A percentile compares a stretch with the other conserved stretches of the same genome.
Conservation (phyloP, 305 asterid genomes). For the Vinca major region DNA sequence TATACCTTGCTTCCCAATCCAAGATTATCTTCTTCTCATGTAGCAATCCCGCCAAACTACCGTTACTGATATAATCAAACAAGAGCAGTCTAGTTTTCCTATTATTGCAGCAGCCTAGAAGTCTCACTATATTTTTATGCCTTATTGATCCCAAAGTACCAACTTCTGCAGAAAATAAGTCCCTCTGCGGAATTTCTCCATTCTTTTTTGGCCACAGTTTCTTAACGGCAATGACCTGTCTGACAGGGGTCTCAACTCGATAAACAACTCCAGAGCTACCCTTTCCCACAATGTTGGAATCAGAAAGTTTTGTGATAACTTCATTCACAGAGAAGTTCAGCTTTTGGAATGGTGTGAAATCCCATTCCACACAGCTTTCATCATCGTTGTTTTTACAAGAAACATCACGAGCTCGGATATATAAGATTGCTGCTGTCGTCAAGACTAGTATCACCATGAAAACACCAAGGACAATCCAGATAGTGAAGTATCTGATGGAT, state of each 20-base stretch:
- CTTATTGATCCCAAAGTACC: no score
- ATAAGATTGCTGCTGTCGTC: slow-evolving; percentile 31
- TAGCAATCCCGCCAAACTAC: slow-evolving; percentile 49
- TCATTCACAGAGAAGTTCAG: slow-evolving; percentile 54
- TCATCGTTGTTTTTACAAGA: slow-evolving; percentile 28
- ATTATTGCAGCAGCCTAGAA: slow-evolving; percentile 48
- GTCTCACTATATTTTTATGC: no score
- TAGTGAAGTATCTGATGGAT: slow-evolving; percentile 30
- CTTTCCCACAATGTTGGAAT: no score
- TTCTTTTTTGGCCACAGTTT: slow-evolving; percentile 46
- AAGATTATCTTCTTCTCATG: slow-evolving; percentile 37
- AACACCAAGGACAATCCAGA: no score
- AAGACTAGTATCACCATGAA: slow-evolving; percentile 23
- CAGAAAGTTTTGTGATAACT: slow-evolving; percentile 39
- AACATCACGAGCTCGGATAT: slow-evolving; percentile 23
- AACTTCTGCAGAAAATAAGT: no score
- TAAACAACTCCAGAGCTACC: slow-evolving; percentile 56
- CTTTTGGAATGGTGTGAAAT: slow-evolving; percentile 58
- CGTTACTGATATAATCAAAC: slow-evolving; percentile 61
- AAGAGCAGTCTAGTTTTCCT: slow-evolving; percentile 52
- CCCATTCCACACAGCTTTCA: slow-evolving; percentile 43
- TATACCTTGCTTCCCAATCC: slow-evolving; percentile 69
- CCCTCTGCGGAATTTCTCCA: slow-evolving; percentile 43
- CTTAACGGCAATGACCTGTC: slow-evolving; percentile 54
- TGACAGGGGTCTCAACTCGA: slow-evolving; percentile 41